Percentiles rank a stretch among this genome's conserved stretches.
These are phyloP conservation scores for Cymbidium sinense DNA, from an alignment of 106 monocot species.

Conservation along the genomic window DNA sequence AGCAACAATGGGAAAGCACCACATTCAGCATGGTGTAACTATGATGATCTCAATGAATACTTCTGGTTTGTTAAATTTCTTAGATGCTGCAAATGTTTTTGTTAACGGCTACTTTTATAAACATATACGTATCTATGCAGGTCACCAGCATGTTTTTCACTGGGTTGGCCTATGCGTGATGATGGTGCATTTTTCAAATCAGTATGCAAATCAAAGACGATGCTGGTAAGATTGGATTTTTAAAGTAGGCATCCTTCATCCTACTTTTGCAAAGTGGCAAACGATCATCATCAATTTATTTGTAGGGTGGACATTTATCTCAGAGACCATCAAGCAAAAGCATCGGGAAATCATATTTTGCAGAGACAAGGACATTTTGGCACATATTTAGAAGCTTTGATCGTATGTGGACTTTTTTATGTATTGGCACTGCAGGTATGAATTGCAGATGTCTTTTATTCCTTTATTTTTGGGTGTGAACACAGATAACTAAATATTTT, in stretches of 20 bases:
- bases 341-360: constrained; percentile 88
- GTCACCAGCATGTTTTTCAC: constrained; percentile 86
- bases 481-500: no score
- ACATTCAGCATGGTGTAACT: constrained; percentile 93
- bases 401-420: constrained; percentile 97
- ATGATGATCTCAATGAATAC: constrained; percentile 98
- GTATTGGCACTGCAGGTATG: constrained; percentile 77
- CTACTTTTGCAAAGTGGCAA: constrained; percentile 15
- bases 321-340: constrained; percentile 37
- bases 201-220: constrained; percentile 37
- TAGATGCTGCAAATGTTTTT: constrained; percentile 5
- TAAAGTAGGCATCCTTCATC: constrained; percentile 36
- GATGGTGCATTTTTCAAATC: constrained; percentile 92
- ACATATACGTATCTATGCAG: constrained; percentile 26
- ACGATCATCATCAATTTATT: constrained; percentile 9
- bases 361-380: constrained; percentile 98
- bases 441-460: not conserved
- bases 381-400: constrained; percentile 97
- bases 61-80: constrained; percentile 60
- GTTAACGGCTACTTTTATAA: constrained; percentile 99
- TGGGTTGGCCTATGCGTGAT: constrained; percentile 99
- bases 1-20: constrained; percentile 83
- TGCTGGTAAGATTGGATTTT: constrained; percentile 33
- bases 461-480: constrained; percentile 48
- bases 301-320: constrained; percentile 28